A percentile compares a stretch with the other conserved stretches of the same genome.
Evolutionary conservation across 352 stramenopile species (phyloP).

Genomic region (Pythium dissotocum): DNA sequence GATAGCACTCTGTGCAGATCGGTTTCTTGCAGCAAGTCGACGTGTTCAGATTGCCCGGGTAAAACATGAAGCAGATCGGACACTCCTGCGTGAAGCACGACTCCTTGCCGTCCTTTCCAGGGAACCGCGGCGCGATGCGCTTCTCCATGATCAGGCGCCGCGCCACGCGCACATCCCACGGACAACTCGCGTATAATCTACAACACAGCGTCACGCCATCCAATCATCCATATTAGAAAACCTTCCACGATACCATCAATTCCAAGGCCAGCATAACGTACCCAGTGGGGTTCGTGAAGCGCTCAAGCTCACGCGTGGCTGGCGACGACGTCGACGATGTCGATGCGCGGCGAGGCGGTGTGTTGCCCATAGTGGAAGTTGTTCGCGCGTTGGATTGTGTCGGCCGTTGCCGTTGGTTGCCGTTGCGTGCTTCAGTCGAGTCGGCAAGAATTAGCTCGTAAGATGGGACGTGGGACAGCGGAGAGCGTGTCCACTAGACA

Average conservation of each 20-base stretch:
- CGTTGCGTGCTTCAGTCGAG: not conserved
- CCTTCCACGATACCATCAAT: not conserved
- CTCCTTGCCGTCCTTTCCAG: conserved; percentile 58
- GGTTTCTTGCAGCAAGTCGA: conserved; percentile 46
- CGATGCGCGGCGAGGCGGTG: conserved; percentile 51
- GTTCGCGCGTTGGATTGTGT: not conserved
- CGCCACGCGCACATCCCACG: conserved; percentile 68
- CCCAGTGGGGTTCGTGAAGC: conserved; percentile 64
- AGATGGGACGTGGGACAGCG: not conserved
- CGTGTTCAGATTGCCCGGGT: conserved; percentile 38
- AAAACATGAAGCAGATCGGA: conserved; percentile 85
- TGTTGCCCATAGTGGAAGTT: conserved; percentile 60
- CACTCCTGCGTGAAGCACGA: conserved; percentile 72
- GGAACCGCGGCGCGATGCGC: conserved; percentile 76
- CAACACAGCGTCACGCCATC: not conserved
- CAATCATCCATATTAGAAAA: not conserved
- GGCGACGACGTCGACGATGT: conserved; percentile 6
- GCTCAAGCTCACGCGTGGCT: conserved; percentile 57
- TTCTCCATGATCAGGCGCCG: conserved; percentile 67
- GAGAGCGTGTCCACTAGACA: not conserved
- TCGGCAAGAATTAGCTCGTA: not conserved
- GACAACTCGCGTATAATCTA: conserved; percentile 77
- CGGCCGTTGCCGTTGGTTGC: no score
- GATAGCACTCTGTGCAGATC: conserved; percentile 39
- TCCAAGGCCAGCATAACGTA: conserved; percentile 24